Base-by-base conservation (phyloP, 78 protist species). In the Diacronema lutheri region DNA sequence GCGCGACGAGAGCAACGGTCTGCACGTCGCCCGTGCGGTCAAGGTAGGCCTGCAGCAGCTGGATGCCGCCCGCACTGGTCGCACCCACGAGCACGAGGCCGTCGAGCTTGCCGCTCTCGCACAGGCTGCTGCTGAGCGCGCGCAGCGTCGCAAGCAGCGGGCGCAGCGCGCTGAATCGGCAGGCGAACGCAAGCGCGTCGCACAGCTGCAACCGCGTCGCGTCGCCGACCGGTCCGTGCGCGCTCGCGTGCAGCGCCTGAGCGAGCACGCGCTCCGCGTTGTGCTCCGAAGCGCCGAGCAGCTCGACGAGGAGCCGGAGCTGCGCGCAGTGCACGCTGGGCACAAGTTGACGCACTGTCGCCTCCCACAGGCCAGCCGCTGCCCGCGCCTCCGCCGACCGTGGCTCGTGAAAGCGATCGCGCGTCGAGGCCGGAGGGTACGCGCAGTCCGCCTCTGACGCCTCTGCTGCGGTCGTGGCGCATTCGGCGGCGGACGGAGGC, bases 1-100 rank as follows among this genome's bases (percentile, higher is more conserved):
- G 21, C 20, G 9, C 1, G 23, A 85, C 86, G 4, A 91, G 76
- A 0, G 65, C 66, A 1, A 90, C 95, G 0, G 95, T 89, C 83
- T 95, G 97, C 50, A 92, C 86, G 57, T 95, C 97, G n/a, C 89
- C 74, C 6, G 94, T 94, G 26, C 84, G 77, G 66, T 95, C 93
- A 41, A 94, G 77, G 84, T 94, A 95, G 62, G 64, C 64, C 56
- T 85, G 87, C 33, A 95, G 21, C 23, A 94, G 81, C 19, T 40
- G 81, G 11, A 64, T 0, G 25, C 61, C 73, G 4, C 26, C 60
- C 13, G 73, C 29, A 4, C 61, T 20, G 35, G 55, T 1, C 23
- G 72, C 38, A 19, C 68, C 50, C 6, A 13, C 21, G 41, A 50
- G 55, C 13, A 25, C n/a, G 19, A 83, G 26, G 26, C 68, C 68